Conservation (phyloP, 1,139 yeast species). For the Pichia sp. region DNA sequence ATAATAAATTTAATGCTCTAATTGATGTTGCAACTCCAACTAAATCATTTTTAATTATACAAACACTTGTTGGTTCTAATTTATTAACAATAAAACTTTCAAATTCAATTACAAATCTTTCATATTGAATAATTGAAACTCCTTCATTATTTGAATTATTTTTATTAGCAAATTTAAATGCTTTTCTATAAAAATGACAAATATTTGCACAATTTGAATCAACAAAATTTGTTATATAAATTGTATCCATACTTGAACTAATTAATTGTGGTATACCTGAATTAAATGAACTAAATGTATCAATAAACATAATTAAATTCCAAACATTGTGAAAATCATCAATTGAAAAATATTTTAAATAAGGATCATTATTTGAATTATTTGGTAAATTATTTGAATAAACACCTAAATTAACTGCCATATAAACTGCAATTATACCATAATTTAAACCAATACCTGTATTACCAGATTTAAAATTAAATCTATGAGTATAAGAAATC, state of each 20-base stretch:
- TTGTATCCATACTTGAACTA: conserved; percentile 7
- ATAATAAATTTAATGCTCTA: conserved; percentile 11
- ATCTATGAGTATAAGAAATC: conserved; percentile 17
- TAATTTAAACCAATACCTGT: conserved; percentile 17
- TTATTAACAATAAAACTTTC: conserved; percentile 15
- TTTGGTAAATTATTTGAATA: conserved; percentile 11
- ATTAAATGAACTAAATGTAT: conserved; percentile 20
- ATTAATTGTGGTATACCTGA: conserved; percentile 22
- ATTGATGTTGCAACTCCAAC: conserved; percentile 13
- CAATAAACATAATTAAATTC: conserved; percentile 18
- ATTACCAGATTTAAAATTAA: conserved; percentile 19
- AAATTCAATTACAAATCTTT: conserved; percentile 17
- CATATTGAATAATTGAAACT: conserved; percentile 15
- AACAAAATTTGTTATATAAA: conserved; percentile 5
- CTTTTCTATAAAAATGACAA: conserved; percentile 14
- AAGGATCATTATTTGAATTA: background rate
- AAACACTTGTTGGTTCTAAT: conserved; percentile 10
- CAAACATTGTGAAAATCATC: conserved; percentile 20
- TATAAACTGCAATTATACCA: conserved; percentile 18
- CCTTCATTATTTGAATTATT: background rate
- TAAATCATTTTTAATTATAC: conserved; percentile 11
- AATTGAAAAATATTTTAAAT: conserved; percentile 11
- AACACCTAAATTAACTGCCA: conserved; percentile 23
- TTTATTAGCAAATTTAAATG: conserved; percentile 13
- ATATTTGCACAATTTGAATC: conserved; percentile 10